Conservation (phyloP, 2,329 filamentous ascomycete genomes). For the Colletotrichum zoysiae region DNA sequence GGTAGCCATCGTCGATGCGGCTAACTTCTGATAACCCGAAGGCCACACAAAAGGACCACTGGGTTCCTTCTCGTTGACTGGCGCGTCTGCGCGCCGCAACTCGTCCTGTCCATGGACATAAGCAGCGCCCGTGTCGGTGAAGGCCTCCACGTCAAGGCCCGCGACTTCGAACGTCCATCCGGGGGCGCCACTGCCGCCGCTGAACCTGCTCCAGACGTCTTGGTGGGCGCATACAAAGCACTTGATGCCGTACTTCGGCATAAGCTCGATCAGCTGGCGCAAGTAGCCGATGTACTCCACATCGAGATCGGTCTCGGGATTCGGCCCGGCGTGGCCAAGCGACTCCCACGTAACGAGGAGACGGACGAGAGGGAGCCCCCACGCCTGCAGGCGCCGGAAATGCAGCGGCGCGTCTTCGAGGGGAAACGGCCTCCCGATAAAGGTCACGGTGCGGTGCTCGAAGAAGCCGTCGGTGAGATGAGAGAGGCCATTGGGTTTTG, state of each 20-base stretch:
- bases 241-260: conserved; percentile 54
- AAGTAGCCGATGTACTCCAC: conserved; percentile 56
- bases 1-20: conserved; percentile 50
- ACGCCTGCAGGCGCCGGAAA: conserved; percentile 53
- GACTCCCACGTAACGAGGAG: conserved; percentile 60
- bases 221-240: conserved; percentile 59
- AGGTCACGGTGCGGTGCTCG: conserved; percentile 55
- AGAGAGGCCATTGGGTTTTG: conserved; percentile 52
- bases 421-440: conserved; percentile 54
- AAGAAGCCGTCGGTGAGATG: conserved; percentile 57
- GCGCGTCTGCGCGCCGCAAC: conserved; percentile 45
- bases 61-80: conserved; percentile 49
- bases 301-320: conserved; percentile 51
- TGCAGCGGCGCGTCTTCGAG: conserved; percentile 55
- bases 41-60: conserved; percentile 55
- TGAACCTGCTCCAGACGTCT: conserved; percentile 58
- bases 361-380: conserved; percentile 55
- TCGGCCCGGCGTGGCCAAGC: conserved; percentile 51
- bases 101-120: conserved; percentile 54
- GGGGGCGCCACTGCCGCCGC: conserved; percentile 57
- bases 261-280: conserved; percentile 52
- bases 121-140: conserved; percentile 45
- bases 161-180: conserved; percentile 58
- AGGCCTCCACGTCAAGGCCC: conserved; percentile 54
- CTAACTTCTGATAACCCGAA: conserved; percentile 54